Conservation (phyloP, 164 flowering plant species). For the Vitis rotundifolia region DNA sequence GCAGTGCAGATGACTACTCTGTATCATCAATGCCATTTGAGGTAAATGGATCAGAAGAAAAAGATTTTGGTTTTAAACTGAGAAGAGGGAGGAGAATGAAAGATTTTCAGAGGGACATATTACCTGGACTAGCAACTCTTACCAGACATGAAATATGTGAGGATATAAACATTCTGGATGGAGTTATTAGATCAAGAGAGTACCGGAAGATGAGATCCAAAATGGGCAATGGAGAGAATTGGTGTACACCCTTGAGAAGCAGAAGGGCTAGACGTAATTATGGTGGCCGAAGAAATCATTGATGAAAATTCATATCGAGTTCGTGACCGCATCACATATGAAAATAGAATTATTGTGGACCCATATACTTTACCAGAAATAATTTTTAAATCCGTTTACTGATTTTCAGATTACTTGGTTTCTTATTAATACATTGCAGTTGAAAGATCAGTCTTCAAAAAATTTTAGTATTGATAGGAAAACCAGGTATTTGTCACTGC, state of each 20-base stretch:
- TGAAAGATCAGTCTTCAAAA: too few relatives aligned
- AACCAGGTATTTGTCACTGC: too few relatives aligned
- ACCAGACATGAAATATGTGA: conserved; percentile 62
- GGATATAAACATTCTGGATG: conserved; percentile 52
- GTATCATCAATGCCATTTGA: conserved; percentile 38
- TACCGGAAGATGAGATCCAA: conserved; percentile 36
- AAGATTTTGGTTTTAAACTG: conserved; percentile 30
- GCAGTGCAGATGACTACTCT: conserved; percentile 36
- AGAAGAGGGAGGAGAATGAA: conserved; percentile 67
- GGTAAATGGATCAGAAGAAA: conserved; percentile 24
- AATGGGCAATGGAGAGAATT: conserved; percentile 20
- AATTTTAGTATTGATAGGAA: too few relatives aligned
- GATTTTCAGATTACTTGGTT: neutral
- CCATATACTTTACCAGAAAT: neutral
- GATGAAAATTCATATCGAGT: conserved; percentile 6
- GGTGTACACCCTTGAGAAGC: conserved; percentile 39
- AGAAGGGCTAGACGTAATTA: conserved; percentile 35
- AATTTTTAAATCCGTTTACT: neutral
- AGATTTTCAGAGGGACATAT: conserved; percentile 62
- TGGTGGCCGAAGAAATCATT: conserved; percentile 24
- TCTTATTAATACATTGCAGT: too few relatives aligned
- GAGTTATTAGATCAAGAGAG: conserved; percentile 46
- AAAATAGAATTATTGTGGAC: neutral
- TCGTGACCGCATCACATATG: conserved; percentile 2
- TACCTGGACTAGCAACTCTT: conserved; percentile 58